Conservation (phyloP, 129 eudicot genomes). For the Artemisia annua region DNA sequence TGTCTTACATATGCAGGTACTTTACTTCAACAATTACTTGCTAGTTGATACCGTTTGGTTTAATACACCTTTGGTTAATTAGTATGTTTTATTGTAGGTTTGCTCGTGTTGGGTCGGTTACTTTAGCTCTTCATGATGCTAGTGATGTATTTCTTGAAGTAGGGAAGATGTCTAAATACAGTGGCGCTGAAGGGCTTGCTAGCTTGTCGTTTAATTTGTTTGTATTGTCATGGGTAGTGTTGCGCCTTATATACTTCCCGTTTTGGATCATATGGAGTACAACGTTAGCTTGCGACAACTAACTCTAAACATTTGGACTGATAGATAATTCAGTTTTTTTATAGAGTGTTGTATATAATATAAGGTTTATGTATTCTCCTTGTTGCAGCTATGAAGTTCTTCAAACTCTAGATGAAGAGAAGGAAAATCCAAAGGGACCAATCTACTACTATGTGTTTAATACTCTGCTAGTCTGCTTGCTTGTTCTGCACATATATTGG, state of each 20-base stretch:
- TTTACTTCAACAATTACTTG: constrained; percentile 2
- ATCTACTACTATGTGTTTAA: constrained; percentile 75
- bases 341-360: background rate
- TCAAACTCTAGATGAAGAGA: constrained; percentile 53
- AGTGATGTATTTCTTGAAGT: constrained; percentile 86
- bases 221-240: constrained; percentile 72
- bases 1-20: constrained; percentile 74
- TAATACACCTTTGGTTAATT: background rate
- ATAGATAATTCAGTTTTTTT: background rate
- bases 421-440: constrained; percentile 54
- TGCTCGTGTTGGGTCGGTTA: constrained; percentile 80
- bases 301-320: background rate
- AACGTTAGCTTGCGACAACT: constrained; percentile 39
- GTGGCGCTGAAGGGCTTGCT: constrained; percentile 70
- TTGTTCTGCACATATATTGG: constrained; percentile 84
- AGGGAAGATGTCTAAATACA: constrained; percentile 94
- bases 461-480: constrained; percentile 65
- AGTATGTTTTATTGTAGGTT: constrained; percentile 45
- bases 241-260: constrained; percentile 77
- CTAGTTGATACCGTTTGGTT: constrained; percentile 7
- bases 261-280: constrained; percentile 92
- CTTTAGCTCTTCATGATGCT: constrained; percentile 90
- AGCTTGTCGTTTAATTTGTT: constrained; percentile 74
- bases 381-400: constrained; percentile 65
- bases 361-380: background rate